Percentiles rank a stretch among this genome's conserved stretches.
These are phyloP conservation scores for Suhomyces xylopsoci DNA, from an alignment of 805 yeast genomes.

Conservation along the genomic window DNA sequence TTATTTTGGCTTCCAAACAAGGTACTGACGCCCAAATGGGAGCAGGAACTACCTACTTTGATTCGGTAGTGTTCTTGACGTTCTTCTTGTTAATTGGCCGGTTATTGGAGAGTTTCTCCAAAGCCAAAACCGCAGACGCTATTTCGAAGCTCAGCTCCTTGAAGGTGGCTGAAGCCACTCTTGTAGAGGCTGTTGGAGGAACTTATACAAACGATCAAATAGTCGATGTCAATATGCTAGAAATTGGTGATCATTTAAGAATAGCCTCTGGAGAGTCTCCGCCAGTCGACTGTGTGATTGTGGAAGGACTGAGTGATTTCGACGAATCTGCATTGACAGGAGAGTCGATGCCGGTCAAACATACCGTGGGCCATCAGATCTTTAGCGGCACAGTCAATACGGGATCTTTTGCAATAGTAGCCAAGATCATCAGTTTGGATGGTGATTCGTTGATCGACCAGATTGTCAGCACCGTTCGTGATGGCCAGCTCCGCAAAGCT, in stretches of 20 bases:
- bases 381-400: constrained; percentile 71
- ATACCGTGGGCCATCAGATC: constrained; percentile 58
- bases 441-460: constrained; percentile 68
- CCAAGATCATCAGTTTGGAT: constrained; percentile 54
- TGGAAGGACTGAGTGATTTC: constrained; percentile 47
- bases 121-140: constrained; percentile 64
- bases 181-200: constrained; percentile 29
- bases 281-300: constrained; percentile 53
- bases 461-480: constrained; percentile 65
- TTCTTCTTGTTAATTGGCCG: constrained; percentile 72
- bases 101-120: constrained; percentile 63
- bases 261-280: constrained; percentile 58
- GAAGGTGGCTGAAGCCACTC: constrained; percentile 48
- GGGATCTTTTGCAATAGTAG: constrained; percentile 53
- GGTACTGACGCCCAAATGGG: constrained; percentile 29
- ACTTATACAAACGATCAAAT: constrained; percentile 25
- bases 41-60: constrained; percentile 66
- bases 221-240: constrained; percentile 44
- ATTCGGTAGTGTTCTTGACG: constrained; percentile 73
- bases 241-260: constrained; percentile 49
- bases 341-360: constrained; percentile 58
- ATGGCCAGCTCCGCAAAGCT: constrained; percentile 69
- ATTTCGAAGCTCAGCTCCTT: constrained; percentile 51
- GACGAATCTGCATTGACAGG: constrained; percentile 65
- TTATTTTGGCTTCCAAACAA: constrained; percentile 44